phyloP scores from a whole-genome alignment of 2,329 filamentous ascomycete genomes.

The Phyllosticta citribraziliensis region DNA sequence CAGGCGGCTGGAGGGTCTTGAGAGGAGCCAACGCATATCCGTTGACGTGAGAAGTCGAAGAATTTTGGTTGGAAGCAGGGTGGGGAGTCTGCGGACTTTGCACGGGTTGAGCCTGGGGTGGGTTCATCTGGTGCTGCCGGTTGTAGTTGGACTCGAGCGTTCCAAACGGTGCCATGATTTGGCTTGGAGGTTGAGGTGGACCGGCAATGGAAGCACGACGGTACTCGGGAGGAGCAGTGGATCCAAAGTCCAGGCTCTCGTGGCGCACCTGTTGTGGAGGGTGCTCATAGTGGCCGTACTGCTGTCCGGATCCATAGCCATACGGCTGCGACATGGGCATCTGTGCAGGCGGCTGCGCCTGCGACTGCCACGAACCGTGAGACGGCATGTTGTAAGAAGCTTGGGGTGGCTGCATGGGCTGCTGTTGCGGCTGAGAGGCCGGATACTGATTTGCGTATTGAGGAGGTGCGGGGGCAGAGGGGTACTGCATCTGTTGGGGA shows the following conservation, averaged over 20 bases:
- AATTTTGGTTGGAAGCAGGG: constrained; percentile 3
- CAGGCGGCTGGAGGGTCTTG: constrained; percentile 28
- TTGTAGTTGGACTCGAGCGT: constrained; percentile 27
- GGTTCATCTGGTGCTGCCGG: constrained; percentile 27
- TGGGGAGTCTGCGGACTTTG: constrained; percentile 25
- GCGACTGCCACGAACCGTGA: constrained; percentile 24
- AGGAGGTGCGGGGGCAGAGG: constrained; percentile 13
- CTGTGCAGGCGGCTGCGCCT: constrained; percentile 21
- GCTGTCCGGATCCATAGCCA: constrained; percentile 27
- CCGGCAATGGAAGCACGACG: constrained; percentile 31
- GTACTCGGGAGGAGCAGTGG: constrained; percentile 26
- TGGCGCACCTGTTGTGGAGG: constrained; percentile 26
- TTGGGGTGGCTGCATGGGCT: constrained; percentile 23
- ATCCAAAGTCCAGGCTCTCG: constrained; percentile 29
- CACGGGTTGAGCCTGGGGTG: constrained; percentile 16
- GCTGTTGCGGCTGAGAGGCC: constrained; percentile 19
- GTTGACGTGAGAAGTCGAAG: constrained; percentile 18
- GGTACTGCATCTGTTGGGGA: constrained; percentile 28
- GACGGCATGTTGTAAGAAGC: constrained; percentile 19
- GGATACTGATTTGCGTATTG: constrained; percentile 26
- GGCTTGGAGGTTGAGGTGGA: constrained; percentile 19
- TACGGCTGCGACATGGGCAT: constrained; percentile 32
- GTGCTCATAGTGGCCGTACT: constrained; percentile 29
- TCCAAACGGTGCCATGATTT: constrained; percentile 24
- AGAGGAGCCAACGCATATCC: constrained; percentile 33